These are phyloP conservation scores for Sordaria brevicollis DNA, from an alignment of 495 filamentous ascomycete species.

Conservation along the genomic window DNA sequence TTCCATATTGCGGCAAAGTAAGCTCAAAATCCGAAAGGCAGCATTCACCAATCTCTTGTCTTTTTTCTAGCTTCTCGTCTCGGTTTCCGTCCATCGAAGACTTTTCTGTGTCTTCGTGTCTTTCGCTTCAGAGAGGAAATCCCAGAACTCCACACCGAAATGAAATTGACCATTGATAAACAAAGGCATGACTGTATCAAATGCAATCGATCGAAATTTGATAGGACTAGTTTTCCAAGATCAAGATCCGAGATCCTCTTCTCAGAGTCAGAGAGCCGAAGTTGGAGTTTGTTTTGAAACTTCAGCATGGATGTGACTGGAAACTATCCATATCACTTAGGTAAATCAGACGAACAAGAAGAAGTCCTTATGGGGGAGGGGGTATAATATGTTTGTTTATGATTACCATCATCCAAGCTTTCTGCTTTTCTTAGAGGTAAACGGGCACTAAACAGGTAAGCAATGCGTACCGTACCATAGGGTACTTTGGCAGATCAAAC, in stretches of 20 bases:
- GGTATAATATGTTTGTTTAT: no score
- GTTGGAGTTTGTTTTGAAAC: neutral
- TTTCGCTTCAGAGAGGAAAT: neutral
- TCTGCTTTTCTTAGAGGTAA: no score
- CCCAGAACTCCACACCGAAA: neutral
- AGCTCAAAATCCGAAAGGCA: neutral
- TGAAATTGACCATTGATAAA: neutral
- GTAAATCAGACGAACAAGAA: neutral
- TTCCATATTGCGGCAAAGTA: neutral
- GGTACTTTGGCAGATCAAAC: neutral
- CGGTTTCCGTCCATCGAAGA: neutral
- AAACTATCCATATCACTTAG: neutral
- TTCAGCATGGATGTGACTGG: neutral
- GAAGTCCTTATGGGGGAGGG: no score
- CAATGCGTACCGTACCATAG: neutral
- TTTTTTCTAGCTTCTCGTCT: neutral
- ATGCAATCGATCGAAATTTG: neutral
- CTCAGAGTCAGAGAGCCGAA: no score
- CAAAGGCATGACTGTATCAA: neutral
- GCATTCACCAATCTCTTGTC: neutral
- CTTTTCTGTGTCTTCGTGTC: neutral
- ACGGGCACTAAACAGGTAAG: neutral
- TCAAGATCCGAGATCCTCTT: neutral
- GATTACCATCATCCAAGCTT: no score
- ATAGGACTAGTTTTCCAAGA: neutral